phyloP scores from a whole-genome alignment of 495 filamentous ascomycete genomes.

The Neurospora sublineolata region DNA sequence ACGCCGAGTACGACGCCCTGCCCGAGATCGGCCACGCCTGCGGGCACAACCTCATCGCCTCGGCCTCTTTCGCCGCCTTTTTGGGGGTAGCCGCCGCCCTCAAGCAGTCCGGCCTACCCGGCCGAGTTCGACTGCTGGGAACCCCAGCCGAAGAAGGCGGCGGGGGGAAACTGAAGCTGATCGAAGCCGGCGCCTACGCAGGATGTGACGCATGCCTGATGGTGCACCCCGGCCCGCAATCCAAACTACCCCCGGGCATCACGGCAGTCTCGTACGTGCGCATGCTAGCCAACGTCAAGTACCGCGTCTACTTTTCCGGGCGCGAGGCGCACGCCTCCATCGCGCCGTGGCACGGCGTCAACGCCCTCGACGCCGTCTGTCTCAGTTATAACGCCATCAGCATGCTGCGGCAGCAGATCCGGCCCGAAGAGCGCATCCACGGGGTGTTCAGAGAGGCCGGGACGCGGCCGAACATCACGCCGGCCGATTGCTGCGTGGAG shows the following conservation, averaged over 20 bases:
- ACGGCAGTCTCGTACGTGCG: constrained; percentile 28
- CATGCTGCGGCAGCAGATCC: constrained; percentile 51
- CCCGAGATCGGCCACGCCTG: constrained; percentile 36
- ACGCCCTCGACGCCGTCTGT: constrained; percentile 52
- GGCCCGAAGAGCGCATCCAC: constrained; percentile 23
- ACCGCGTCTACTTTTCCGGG: constrained; percentile 32
- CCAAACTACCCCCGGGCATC: constrained; percentile 15
- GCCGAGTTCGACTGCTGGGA: constrained; percentile 50
- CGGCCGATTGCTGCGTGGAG: constrained; percentile 39
- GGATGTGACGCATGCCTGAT: constrained; percentile 39
- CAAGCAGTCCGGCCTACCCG: constrained; percentile 34
- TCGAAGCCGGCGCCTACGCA: constrained; percentile 40
- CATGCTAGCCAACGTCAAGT: constrained; percentile 44
- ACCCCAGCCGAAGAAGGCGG: constrained; percentile 59
- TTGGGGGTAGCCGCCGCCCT: constrained; percentile 44
- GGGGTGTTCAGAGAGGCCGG: constrained; percentile 18
- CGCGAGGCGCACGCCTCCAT: constrained; percentile 46
- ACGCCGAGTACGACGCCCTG: constrained; percentile 44
- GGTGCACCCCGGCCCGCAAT: constrained; percentile 39
- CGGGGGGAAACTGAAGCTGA: constrained; percentile 39
- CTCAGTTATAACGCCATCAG: constrained; percentile 51
- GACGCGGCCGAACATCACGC: constrained; percentile 36
- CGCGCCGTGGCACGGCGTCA: constrained; percentile 54
- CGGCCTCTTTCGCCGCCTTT: constrained; percentile 46
- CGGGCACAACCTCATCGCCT: constrained; percentile 60